A percentile compares a stretch with the other conserved stretches of the same genome.
Conservation (phyloP, 345 rosid species). For the Streptanthus diversifolius region DNA sequence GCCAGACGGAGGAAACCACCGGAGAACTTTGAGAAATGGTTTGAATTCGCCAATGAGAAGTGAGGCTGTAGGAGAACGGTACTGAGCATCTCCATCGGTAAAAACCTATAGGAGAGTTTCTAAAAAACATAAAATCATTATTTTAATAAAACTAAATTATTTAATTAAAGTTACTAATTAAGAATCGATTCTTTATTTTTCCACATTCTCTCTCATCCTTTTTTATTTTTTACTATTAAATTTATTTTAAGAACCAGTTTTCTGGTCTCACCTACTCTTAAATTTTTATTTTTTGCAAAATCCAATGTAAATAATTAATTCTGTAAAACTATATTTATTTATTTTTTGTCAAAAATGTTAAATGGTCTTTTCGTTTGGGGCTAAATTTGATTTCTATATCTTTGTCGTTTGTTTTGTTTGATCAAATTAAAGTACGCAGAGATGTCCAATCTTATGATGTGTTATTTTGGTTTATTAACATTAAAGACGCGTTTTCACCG, state of each 20-base stretch:
- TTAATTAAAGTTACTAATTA: too few species aligned
- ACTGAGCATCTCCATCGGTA: too few species aligned
- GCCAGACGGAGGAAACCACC: constrained; percentile 24
- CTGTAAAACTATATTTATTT: constrained; percentile 9
- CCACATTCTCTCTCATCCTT: too few species aligned
- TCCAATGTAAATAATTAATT: constrained; percentile 5
- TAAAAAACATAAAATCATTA: too few species aligned
- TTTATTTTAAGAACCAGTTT: too few species aligned
- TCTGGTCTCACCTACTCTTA: constrained; percentile 4
- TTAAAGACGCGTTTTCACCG: constrained; percentile 18
- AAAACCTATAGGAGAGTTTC: too few species aligned
- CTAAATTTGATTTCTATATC: background rate
- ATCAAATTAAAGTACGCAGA: constrained; percentile 6
- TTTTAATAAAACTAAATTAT: too few species aligned
- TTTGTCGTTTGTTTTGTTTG: background rate
- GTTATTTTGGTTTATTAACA: background rate
- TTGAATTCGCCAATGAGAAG: constrained; percentile 44
- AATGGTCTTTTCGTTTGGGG: background rate
- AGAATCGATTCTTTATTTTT: too few species aligned
- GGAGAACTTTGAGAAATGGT: constrained; percentile 35
- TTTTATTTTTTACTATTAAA: too few species aligned
- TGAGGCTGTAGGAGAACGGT: constrained; percentile 37
- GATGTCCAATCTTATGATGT: background rate
- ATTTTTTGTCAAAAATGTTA: background rate
- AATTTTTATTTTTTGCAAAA: background rate